Evolutionary conservation across 306 rosid species (phyloP).

Genomic region (Lithocarpus polystachyus): DNA sequence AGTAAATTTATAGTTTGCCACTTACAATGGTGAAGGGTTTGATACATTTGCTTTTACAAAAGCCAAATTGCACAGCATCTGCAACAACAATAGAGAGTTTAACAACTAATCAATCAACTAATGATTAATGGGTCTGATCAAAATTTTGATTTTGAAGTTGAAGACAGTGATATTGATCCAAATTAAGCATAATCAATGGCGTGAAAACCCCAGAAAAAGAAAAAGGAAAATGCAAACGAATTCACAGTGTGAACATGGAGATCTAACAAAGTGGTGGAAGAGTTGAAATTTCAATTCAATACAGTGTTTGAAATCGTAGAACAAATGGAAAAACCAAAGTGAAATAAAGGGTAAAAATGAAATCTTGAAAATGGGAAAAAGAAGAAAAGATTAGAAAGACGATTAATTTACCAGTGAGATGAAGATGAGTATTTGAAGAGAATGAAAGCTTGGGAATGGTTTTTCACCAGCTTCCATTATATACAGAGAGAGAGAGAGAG

Average conservation of each 20-base stretch:
- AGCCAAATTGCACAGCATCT: slow-evolving; percentile 45
- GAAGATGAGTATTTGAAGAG: slow-evolving; percentile 22
- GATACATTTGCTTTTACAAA: slow-evolving; percentile 32
- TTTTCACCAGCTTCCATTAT: background rate
- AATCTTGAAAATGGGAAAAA: too few species aligned
- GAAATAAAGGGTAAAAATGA: too few species aligned
- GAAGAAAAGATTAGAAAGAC: background rate
- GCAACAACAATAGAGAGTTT: slow-evolving; percentile 10
- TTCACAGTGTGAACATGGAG: too few species aligned
- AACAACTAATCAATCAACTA: background rate
- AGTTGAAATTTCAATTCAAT: background rate
- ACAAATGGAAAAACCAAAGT: background rate
- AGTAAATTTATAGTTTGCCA: background rate
- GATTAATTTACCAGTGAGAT: slow-evolving; percentile 40
- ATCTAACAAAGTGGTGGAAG: too few species aligned
- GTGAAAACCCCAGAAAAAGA: slow-evolving; percentile 18
- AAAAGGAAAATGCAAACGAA: background rate
- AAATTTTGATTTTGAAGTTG: background rate
- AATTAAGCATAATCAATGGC: background rate
- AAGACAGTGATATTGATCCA: background rate
- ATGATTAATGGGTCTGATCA: background rate
- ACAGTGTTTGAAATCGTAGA: background rate
- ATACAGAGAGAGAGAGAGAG: background rate
- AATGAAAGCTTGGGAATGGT: slow-evolving; percentile 10
- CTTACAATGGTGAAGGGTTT: slow-evolving; percentile 42